A percentile compares a stretch with the other conserved stretches of the same genome.
These are phyloP conservation scores for Gastrodia elata DNA, from an alignment of 106 monocot genomes.

Conservation along the genomic window DNA sequence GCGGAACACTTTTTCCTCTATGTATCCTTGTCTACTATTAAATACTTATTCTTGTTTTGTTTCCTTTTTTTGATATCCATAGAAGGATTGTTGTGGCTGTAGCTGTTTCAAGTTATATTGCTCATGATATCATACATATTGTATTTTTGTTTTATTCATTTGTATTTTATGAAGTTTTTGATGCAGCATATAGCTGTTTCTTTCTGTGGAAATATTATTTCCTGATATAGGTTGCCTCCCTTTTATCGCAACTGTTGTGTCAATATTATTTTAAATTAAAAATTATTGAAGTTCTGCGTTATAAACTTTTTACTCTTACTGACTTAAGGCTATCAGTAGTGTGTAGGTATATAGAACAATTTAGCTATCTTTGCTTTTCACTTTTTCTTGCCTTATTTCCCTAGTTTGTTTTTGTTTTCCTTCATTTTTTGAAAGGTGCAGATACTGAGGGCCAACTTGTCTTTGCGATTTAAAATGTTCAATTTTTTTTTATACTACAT, in stretches of 20 bases:
- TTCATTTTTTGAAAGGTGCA: not conserved
- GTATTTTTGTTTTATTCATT: not conserved
- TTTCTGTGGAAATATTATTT: not conserved
- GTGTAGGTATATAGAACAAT: not conserved
- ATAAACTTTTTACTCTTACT: not conserved
- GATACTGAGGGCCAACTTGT: not conserved
- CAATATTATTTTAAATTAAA: not conserved
- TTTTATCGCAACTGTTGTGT: not conserved
- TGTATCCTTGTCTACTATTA: too few species aligned
- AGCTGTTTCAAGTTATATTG: not conserved
- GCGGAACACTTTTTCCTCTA: too few species aligned
- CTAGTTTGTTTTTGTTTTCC: not conserved
- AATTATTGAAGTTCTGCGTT: not conserved
- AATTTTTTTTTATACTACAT: not conserved
- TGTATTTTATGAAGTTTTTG: not conserved
- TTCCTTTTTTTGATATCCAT: not conserved
- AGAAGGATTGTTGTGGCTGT: not conserved
- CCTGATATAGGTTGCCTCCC: not conserved
- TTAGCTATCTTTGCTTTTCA: not conserved
- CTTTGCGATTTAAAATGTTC: not conserved
- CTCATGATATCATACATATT: not conserved
- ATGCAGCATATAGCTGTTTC: not conserved
- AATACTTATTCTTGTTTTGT: not conserved
- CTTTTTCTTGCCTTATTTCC: not conserved
- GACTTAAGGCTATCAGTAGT: not conserved